Evolutionary conservation across 148 eudicot species (phyloP).

Genomic region (Chenopodium album): DNA sequence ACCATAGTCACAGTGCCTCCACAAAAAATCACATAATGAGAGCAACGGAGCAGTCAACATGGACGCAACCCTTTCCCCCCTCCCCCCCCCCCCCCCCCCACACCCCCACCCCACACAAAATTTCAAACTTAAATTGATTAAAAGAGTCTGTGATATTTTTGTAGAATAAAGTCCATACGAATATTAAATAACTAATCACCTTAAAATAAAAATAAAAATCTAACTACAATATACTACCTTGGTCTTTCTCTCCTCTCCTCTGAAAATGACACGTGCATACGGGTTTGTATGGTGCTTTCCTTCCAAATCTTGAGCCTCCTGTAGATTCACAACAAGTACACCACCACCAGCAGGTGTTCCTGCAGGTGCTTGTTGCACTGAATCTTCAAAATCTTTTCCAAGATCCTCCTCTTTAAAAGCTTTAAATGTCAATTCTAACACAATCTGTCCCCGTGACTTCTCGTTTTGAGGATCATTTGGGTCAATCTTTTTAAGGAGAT

Average conservation of each 20-base stretch:
- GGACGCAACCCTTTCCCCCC: neutral
- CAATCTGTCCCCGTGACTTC: constrained; percentile 74
- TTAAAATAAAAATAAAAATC: neutral
- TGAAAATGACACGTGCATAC: constrained; percentile 60
- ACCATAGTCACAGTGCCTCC: no score
- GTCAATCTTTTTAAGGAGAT: constrained; percentile 63
- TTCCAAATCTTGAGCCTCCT: constrained; percentile 82
- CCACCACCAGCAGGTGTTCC: constrained; percentile 88
- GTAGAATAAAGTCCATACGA: neutral
- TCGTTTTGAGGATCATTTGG: constrained; percentile 71
- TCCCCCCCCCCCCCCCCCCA: neutral
- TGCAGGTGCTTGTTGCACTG: constrained; percentile 60
- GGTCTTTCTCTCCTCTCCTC: constrained; percentile 89
- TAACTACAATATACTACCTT: constrained; percentile 43
- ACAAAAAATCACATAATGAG: neutral
- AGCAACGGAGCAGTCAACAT: neutral
- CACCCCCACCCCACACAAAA: neutral
- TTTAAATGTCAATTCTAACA: constrained; percentile 66
- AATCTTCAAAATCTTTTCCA: constrained; percentile 45
- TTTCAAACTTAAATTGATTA: neutral
- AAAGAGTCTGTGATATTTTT: neutral
- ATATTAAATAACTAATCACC: neutral
- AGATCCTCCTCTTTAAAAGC: constrained; percentile 68
- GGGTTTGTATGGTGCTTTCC: constrained; percentile 96
- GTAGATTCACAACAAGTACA: constrained; percentile 59